These are phyloP conservation scores for Orbilia oligospora DNA, from an alignment of 2,329 filamentous ascomycete genomes.

Conservation along the genomic window DNA sequence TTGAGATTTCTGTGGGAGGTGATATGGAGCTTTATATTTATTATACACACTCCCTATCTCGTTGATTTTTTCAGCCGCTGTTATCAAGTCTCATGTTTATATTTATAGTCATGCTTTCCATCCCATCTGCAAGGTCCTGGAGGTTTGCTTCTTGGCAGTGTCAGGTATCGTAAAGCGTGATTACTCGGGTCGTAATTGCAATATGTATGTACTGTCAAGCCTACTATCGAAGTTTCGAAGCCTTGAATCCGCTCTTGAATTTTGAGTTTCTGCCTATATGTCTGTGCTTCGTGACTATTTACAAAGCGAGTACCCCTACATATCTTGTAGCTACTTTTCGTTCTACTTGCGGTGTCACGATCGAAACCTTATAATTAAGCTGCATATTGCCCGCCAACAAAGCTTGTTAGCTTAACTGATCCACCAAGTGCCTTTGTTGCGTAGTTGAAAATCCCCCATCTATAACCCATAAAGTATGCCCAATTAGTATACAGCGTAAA, in stretches of 20 bases:
- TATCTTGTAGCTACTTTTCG: no score
- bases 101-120: conserved; percentile 19
- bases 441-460: conserved; percentile 71
- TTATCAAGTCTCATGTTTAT: conserved; percentile 18
- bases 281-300: not conserved
- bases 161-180: not conserved
- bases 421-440: conserved; percentile 69
- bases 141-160: not conserved
- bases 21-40: not conserved
- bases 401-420: conserved; percentile 62
- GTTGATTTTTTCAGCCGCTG: conserved; percentile 4
- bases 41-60: no score
- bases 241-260: no score
- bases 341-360: not conserved
- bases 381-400: conserved; percentile 41
- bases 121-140: not conserved
- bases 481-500: conserved; percentile 68
- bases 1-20: conserved; percentile 38
- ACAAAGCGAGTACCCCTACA: not conserved
- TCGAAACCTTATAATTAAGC: not conserved
- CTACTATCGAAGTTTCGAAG: not conserved
- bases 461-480: conserved; percentile 70
- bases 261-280: no score
- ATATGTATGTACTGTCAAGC: no score
- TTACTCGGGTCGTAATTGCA: not conserved